Evolutionary conservation across 345 rosid species (phyloP), one percentile per base, ranked within the genome.

Genomic region (Leavenworthia alabamica): DNA sequence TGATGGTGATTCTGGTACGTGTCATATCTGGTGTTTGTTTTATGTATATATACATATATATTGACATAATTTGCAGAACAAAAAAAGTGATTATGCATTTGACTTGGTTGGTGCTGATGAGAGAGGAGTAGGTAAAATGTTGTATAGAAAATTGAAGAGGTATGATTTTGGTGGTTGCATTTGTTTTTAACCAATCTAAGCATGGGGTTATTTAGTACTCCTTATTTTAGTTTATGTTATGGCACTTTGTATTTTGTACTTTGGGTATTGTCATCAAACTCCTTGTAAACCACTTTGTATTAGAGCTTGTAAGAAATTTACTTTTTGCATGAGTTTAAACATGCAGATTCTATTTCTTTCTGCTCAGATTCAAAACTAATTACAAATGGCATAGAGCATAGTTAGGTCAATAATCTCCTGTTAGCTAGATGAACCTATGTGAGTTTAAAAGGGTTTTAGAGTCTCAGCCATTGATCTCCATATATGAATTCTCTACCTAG

Each of bases 401-500:
- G 5, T 60, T 68, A 49, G 56, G 56, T 52, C 27, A 56, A 39
- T 48, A 13, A 60, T 60, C 67, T 60, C 59, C 26, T 60, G 67
- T 68, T 69, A 60, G 67, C 42, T 35, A 19, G 41, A 10, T 60
- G 37, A 46, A 41, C 14, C 28, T 14, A 44, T 13, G 15, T 31
- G 27, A 52, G 68, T 42, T 16, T 51, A 6, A 37, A 52, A 14
- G 24, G 58, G 23, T 11, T 11, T 73, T 71, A 85, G 40, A 93
- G 73, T 80, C 74, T 82, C 12, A 93, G 75, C 99, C 99, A 93
- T 61, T 85, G 79, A 12, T 78, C 60, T 57, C 96, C 97, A 57
- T 72, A 65, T 41, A 93, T 85, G 76, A 89, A 93, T 48, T 67
- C 78, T 65, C 47, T 63, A 35, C 77, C 82, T 4, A 89, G 67